Base-by-base conservation (phyloP, 2,329 filamentous ascomycete genomes). In the Pyrenophora teres region DNA sequence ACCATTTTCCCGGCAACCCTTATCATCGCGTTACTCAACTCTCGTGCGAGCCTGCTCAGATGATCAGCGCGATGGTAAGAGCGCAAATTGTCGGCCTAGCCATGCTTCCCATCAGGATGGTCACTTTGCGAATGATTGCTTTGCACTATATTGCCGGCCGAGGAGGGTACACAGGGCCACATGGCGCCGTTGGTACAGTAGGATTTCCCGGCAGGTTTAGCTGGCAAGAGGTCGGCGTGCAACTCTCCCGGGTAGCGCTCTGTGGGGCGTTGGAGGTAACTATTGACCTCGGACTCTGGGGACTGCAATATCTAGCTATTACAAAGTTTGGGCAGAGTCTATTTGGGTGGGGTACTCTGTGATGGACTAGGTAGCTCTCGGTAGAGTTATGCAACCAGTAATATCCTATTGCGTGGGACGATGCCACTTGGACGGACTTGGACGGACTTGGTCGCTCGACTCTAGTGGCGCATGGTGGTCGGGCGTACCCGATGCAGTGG, bases 311-410 rank as follows among this genome's bases (percentile, higher is more conserved):
- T 44, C 37, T 63, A n/a, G 58, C 57, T 2, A 62, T 72, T 5
- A 65, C 65, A 2, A 62, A 54, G 18, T 38, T 68, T 21, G 72
- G 72, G 18, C 62, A 65, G 45, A 60, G 40, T 10, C 40, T 58
- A 6, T 74, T 73, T 55, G 60, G 63, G n/a, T 74, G 72, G 72
- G 71, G 71, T 4, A 42, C 46, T n/a, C 58, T 72, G 5, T 72
- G 57, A 66, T 42, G n/a, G 42, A 43, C 30, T 16, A 18, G n/a
- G 21, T 38, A 27, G 36, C 16, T 38, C 40, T 46, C 27, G 27
- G 46, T 31, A 48, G 21, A 40, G 42, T 31, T 25, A 23, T 16
- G 35, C 19, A 25, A 33, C 32, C 43, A 40, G 47, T 50, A 47
- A 48, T 42, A 46, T 52, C 19, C 13, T 46, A 15, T 9, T 40